Conservation (phyloP, 164 flowering plant genomes). For the Nelumbo lutea region DNA sequence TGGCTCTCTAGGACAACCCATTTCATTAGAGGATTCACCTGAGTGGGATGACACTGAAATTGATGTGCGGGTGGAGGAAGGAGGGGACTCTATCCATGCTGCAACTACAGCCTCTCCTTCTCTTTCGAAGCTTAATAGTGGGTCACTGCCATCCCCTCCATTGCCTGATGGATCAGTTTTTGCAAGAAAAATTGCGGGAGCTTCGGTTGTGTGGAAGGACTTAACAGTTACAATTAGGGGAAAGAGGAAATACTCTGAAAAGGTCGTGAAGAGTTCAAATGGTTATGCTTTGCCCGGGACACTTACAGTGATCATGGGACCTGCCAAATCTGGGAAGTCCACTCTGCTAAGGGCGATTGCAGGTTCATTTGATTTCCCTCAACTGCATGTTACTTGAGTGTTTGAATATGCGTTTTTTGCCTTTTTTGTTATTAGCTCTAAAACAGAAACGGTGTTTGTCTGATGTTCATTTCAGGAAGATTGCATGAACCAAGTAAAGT, state of each 20-base stretch:
- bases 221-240: conserved; percentile 87
- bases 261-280: conserved; percentile 84
- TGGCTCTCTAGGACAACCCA: conserved; percentile 79
- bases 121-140: conserved; percentile 79
- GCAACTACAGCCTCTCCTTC: conserved; percentile 76
- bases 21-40: conserved; percentile 97
- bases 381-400: background rate
- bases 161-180: conserved; percentile 50
- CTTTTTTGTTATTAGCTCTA: background rate
- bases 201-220: conserved; percentile 92
- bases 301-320: conserved; percentile 98
- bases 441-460: conserved; percentile 8
- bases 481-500: conserved; percentile 64
- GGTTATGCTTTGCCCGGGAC: conserved; percentile 97
- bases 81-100: conserved; percentile 54
- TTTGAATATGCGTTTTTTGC: background rate
- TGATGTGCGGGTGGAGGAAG: conserved; percentile 73
- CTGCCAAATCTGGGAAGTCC: conserved; percentile 96
- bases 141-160: conserved; percentile 74
- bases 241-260: conserved; percentile 85
- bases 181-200: conserved; percentile 71
- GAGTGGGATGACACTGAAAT: conserved; percentile 95
- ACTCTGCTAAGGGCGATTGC: conserved; percentile 83
- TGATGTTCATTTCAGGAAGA: conserved; percentile 49
- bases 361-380: conserved; percentile 34